Conservation (phyloP, 495 filamentous ascomycete species). For the Xylaria grammica region DNA sequence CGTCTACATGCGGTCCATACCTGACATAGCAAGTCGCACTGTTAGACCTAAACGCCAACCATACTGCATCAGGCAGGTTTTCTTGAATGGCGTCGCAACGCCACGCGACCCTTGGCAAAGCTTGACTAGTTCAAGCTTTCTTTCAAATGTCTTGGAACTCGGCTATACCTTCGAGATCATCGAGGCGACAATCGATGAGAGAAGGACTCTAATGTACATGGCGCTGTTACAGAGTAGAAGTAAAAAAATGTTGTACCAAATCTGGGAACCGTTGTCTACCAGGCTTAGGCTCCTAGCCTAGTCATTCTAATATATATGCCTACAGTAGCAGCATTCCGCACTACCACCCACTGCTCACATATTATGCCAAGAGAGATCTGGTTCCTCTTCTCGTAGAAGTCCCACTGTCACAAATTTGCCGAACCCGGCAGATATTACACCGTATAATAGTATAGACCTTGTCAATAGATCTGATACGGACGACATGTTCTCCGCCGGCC, state of each 20-base stretch:
- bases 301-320: background rate
- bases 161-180: background rate
- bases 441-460: background rate
- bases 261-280: background rate
- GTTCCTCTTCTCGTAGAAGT: too few species aligned
- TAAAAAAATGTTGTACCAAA: background rate
- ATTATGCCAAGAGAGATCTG: constrained; percentile 3
- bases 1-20: constrained; percentile 23
- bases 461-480: background rate
- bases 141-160: constrained; percentile 9
- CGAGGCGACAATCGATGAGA: background rate
- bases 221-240: background rate
- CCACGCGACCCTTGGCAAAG: constrained; percentile 18
- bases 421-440: constrained; percentile 4
- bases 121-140: constrained; percentile 19
- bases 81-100: background rate
- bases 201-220: background rate
- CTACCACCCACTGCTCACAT: background rate
- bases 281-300: background rate
- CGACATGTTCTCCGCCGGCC: too few species aligned
- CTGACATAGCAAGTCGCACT: constrained; percentile 17
- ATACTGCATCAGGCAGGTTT: constrained; percentile 22
- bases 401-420: constrained; percentile 4
- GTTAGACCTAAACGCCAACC: background rate
- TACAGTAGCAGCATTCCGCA: background rate